Evolutionary conservation across 495 filamentous ascomycete species (phyloP).

Genomic region (Aspergillus haitiensis): DNA sequence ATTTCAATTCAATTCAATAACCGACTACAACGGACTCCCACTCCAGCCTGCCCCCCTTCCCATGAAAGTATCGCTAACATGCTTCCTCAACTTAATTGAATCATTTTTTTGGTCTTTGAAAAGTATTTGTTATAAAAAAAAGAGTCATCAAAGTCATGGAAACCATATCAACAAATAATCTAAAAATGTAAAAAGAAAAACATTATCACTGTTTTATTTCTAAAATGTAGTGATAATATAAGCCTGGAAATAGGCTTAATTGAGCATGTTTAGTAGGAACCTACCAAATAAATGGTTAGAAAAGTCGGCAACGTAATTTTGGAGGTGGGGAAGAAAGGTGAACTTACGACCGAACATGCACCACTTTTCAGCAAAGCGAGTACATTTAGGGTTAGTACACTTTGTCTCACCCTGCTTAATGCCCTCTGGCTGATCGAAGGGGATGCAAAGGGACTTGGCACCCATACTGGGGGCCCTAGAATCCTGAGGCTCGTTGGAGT

Average conservation of each 20-base stretch:
- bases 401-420: conserved; percentile 77
- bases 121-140: background rate
- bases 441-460: conserved; percentile 96
- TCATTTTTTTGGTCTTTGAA: conserved; percentile 7
- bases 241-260: background rate
- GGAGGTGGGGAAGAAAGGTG: background rate
- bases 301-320: conserved; percentile 15
- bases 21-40: background rate
- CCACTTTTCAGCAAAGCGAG: conserved; percentile 70
- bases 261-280: conserved; percentile 38
- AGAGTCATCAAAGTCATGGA: conserved; percentile 24
- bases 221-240: background rate
- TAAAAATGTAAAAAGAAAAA: conserved; percentile 5
- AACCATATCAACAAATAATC: conserved; percentile 12
- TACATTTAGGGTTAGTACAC: conserved; percentile 86
- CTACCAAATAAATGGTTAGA: conserved; percentile 15
- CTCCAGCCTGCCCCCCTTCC: background rate
- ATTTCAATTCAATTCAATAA: background rate
- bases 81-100: conserved; percentile 1
- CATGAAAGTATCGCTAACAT: conserved; percentile 10
- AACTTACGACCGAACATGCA: conserved; percentile 76
- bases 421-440: conserved; percentile 89
- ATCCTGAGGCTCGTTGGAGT: conserved; percentile 68
- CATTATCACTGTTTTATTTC: background rate
- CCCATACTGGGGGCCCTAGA: conserved; percentile 89